Percentiles rank a stretch among this genome's conserved stretches.
These are phyloP conservation scores for Ichthyophthirius multifiliis DNA, from an alignment of 169 alveolate genomes.

Conservation along the genomic window DNA sequence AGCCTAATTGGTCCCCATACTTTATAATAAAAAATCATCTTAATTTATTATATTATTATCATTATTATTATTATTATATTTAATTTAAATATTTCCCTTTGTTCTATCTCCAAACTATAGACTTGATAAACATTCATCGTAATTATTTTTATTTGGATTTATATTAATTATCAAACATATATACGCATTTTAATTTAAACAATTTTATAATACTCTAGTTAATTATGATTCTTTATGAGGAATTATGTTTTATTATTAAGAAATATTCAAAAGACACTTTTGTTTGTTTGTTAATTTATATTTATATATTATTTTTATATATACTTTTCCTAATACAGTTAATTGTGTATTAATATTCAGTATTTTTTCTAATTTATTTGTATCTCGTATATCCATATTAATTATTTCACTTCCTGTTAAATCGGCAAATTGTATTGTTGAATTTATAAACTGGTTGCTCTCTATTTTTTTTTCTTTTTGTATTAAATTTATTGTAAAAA, in stretches of 20 bases:
- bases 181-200: slow-evolving; percentile 24
- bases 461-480: slow-evolving; percentile 44
- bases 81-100: slow-evolving; percentile 4
- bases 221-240: slow-evolving; percentile 70
- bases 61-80: no score
- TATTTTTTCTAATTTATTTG: slow-evolving; percentile 48
- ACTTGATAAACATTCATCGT: slow-evolving; percentile 33
- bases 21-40: slow-evolving; percentile 19
- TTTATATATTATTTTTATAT: neutral
- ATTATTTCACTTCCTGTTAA: slow-evolving; percentile 57
- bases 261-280: neutral
- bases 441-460: slow-evolving; percentile 26
- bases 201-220: slow-evolving; percentile 61
- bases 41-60: neutral
- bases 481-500: slow-evolving; percentile 29
- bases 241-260: neutral
- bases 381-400: slow-evolving; percentile 36
- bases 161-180: slow-evolving; percentile 18
- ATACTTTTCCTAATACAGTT: slow-evolving; percentile 14
- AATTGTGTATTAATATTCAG: slow-evolving; percentile 35
- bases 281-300: neutral
- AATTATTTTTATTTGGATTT: slow-evolving; percentile 44
- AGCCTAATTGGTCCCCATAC: slow-evolving; percentile 9
- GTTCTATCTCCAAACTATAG: slow-evolving; percentile 42
- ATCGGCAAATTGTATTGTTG: slow-evolving; percentile 34